Evolutionary conservation across 1,284 basidiomycete species (phyloP), one percentile per base, ranked within the genome.

Genomic region (Flammula alnicola): DNA sequence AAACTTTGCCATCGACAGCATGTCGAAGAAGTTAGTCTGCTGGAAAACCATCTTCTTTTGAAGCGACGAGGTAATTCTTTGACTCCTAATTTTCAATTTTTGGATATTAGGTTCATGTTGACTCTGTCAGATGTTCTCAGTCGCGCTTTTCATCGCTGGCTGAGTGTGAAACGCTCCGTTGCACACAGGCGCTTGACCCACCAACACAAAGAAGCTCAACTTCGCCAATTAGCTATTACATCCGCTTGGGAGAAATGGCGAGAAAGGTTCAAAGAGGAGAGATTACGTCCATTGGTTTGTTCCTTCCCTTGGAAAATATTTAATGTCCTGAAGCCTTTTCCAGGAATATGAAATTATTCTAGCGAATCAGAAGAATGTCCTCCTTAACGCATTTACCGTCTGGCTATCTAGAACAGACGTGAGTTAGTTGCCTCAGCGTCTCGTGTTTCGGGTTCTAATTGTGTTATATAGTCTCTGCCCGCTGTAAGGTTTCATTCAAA

Each of bases 351-450:
- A 76, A 35, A 75, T 91, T 49, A 65, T 78, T 14, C 55, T 80
- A 33, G 82, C 84, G 51, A 78, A 71, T 39, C 80, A 84, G 55
- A 77, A 75, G 51, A 84, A 81, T 61, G 61, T 80, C 16, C 68
- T 88, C 51, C 84, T 81, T 67, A 76, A 79, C 16, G 79, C 82
- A 1, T 91, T 91, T 63, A 75, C 76, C 10, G 74, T 81, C 39
- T 92, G 89, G 89, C 79, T 84, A 63, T 77, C 81, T 5, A 87
- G 79, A 64, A 88, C 90, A 17, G 80, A 78, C 64, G 89, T 88
- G 59, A 60, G 71, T 26, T 23, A 16, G 3, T 11, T 36, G 4
- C 19, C 29, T 19, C n/a, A 33, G 23, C 22, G 5, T n/a, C 32
- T 25, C n/a, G 5, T 22, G 3, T 31, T 33, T n/a, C n/a, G n/a